Evolutionary conservation across 164 flowering plant genomes (phyloP), one percentile per base, ranked within the genome.

Genomic region (Magnolia sinica): DNA sequence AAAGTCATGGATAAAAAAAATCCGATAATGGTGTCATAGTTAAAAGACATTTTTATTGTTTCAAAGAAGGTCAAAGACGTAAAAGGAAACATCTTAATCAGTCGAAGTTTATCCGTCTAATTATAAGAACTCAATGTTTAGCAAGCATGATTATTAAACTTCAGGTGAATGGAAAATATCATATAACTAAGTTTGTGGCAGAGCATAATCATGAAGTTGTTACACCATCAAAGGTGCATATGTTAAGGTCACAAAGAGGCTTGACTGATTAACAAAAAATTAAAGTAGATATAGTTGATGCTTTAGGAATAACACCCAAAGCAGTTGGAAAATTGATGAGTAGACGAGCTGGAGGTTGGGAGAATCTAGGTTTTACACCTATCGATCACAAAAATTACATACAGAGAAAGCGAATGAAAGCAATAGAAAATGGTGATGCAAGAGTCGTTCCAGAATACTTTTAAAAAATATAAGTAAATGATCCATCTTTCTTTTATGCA

Each of bases 171-270:
- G 86, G 92, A 19, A 94, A 95, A 4, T 90, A 85, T 72, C 89
- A 93, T 96, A 77, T 87, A 64, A 91, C 91, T 1, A 86, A 91
- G 59, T 85, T 92, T 76, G 87, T 85, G 11, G 88, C 81, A 80
- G 95, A 88, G 76, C 98, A 93, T 71, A 93, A 93, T 74, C 98
- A 92, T 73, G 92, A 87, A 75, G 81, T 92, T 16, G 95, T 91
- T 64, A 89, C 68, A 27, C 29, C 29, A 27, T 27, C 2, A 27
- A 27, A 27, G 29, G 29, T 27, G 2, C 29, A 27, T 1, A 88
- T 86, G 74, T 86, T 93, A 3, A 87, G 95, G 7, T 92, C 96
- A 20, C 95, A 91, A 61, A 73, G 96, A 76, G 91, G 83, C 90
- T 88, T 23, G 92, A 91, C 64, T 23, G 71, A 66, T 37, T 8